A percentile compares a stretch with the other conserved stretches of the same genome.
phyloP scores from a whole-genome alignment of 2,329 filamentous ascomycete genomes.

The Aspergillus transmontanensis region DNA sequence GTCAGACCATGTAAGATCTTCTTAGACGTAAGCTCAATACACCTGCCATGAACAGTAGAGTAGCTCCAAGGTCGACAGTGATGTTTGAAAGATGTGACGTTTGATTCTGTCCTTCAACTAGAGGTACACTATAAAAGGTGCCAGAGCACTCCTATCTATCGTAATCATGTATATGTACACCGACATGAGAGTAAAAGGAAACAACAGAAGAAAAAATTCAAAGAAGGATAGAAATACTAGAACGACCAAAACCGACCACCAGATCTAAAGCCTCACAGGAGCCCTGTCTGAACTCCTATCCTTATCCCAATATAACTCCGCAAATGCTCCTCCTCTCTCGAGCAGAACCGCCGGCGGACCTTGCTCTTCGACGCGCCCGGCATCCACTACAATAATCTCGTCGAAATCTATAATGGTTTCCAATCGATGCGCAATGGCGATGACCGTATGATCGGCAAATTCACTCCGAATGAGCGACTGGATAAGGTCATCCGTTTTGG shows the following conservation, averaged over 20 bases:
- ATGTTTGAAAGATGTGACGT: neutral
- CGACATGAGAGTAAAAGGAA: neutral
- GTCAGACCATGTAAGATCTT: neutral
- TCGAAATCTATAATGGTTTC: neutral
- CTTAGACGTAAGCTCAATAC: neutral
- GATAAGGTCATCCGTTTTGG: conserved; percentile 7
- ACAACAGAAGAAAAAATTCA: neutral
- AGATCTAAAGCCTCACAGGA: neutral
- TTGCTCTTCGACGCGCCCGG: neutral
- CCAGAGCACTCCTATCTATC: neutral
- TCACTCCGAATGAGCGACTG: conserved; percentile 9
- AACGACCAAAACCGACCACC: neutral
- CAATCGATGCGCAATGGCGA: conserved; percentile 7
- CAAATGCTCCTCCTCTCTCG: neutral
- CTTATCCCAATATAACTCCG: neutral
- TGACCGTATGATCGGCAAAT: conserved; percentile 6
- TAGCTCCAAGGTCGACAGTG: neutral
- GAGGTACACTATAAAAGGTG: neutral
- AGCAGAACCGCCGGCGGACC: neutral
- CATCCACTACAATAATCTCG: neutral
- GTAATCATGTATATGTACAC: neutral
- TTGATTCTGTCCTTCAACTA: neutral
- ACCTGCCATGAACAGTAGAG: neutral
- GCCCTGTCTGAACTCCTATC: neutral
- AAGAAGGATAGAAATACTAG: neutral